Base-by-base conservation (phyloP, 176 grass and related monocot genomes). In the Bonia amplexicaulis region DNA sequence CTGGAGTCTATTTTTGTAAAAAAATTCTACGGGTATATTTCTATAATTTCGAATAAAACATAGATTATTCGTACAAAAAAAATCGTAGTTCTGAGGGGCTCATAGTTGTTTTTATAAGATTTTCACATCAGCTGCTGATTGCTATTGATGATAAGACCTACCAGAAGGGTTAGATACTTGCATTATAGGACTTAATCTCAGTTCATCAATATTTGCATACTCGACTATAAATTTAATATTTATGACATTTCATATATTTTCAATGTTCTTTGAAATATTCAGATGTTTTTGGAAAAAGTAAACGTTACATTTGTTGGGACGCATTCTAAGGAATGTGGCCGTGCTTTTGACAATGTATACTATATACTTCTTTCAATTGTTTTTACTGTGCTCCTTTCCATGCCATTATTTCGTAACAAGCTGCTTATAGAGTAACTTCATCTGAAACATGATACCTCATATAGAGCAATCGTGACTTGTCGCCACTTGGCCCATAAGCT, bases 341-440 rank as follows among this genome's bases (percentile, higher is more conserved):
- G 41, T 74, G 95, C 95, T 84, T 97, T 97, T 82, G 87, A 97
- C 85, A 97, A 97, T 89, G 92, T 97, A 90, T n/a, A 45, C 33
- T 58, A 7, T 74, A 33, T 27, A 25, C 53, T 59, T 77, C 25
- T 58, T 79, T 79, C 58, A 48, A 37, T 2, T n/a, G 14, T 47
- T 26, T 20, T 46, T 12, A 25, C 22, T 12, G 8, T 46, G 2
- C 5, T 42, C 0, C 20, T 44, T 70, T 44, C 17, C 8, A n/a
- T 71, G 20, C 37, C 3, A 26, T 71, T 20, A 71, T 69, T 68
- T 40, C 22, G 25, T 46, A 47, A 42, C 1, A 40, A 47, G 25
- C 25, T 71, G 41, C 23, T 51, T 51, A 51, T 46, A 29, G 12
- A 29, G 10, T 14, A 48, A 5, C 42, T 45, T 45, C 42, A 45